phyloP scores from a whole-genome alignment of 2,329 filamentous ascomycete species.

The Phyllosticta citrichinensis region DNA sequence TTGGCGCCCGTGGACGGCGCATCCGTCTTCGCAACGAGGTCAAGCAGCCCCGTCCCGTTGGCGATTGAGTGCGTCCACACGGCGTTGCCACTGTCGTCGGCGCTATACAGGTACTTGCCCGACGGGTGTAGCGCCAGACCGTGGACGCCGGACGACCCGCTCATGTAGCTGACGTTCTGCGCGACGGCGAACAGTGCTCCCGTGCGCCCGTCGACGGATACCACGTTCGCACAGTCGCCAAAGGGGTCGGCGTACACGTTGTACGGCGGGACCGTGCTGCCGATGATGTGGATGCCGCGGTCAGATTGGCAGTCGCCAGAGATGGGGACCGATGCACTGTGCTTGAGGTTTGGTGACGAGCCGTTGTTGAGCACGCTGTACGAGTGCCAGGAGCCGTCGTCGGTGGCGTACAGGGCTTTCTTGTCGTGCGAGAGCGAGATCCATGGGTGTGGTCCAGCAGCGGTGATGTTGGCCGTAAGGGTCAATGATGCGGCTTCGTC shows the following conservation, averaged over 20 bases:
- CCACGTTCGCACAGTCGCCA: slow-evolving; percentile 5
- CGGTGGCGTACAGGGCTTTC: slow-evolving; percentile 5
- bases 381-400: slow-evolving; percentile 3
- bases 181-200: not conserved
- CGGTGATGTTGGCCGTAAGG: no score
- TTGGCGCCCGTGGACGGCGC: slow-evolving; percentile 15
- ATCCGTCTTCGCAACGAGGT: slow-evolving; percentile 14
- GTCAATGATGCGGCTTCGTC: no score
- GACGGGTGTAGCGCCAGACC: slow-evolving; percentile 17
- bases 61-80: slow-evolving; percentile 22
- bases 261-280: not conserved
- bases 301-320: not conserved
- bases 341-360: not conserved
- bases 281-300: slow-evolving; percentile 3
- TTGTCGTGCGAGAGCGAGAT: slow-evolving; percentile 9
- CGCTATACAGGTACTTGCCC: slow-evolving; percentile 21
- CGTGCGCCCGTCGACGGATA: not conserved
- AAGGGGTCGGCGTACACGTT: slow-evolving; percentile 7
- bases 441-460: slow-evolving; percentile 6
- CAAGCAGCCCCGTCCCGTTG: slow-evolving; percentile 12
- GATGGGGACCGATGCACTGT: not conserved
- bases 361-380: slow-evolving; percentile 2
- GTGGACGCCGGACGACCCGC: slow-evolving; percentile 17
- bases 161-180: not conserved
- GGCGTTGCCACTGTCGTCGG: slow-evolving; percentile 23